A percentile compares a stretch with the other conserved stretches of the same genome.
phyloP scores from a whole-genome alignment of 73 alveolate genomes.

The Paramecium biaurelia region DNA sequence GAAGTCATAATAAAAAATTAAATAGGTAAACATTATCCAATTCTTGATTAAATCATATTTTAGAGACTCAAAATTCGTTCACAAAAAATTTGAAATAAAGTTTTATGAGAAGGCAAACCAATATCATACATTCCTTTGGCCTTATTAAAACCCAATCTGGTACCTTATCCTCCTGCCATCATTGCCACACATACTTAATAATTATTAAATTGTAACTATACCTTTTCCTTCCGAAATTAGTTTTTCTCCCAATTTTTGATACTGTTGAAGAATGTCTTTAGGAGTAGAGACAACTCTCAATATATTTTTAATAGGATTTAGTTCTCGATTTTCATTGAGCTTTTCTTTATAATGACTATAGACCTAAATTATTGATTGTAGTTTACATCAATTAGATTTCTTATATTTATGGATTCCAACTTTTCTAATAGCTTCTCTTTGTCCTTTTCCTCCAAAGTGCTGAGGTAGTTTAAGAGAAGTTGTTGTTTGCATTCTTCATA shows the following conservation, averaged over 20 bases:
- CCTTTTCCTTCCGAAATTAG: conserved; percentile 39
- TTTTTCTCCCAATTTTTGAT: neutral
- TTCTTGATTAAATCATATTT: neutral
- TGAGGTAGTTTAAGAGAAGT: neutral
- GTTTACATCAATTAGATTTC: neutral
- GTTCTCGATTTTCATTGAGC: neutral
- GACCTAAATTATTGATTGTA: neutral
- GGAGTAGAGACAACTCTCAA: neutral
- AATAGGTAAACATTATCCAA: conserved; percentile 38
- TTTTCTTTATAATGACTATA: neutral
- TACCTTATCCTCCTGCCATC: conserved; percentile 96
- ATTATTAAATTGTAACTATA: neutral
- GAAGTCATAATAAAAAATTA: conserved; percentile 76
- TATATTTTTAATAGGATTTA: neutral
- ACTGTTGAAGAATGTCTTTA: neutral
- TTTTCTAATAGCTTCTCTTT: neutral
- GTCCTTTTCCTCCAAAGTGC: conserved; percentile 1
- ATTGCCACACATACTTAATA: conserved; percentile 4
- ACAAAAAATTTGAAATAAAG: conserved; percentile 76
- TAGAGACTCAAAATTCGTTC: conserved; percentile 49
- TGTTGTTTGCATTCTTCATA: neutral
- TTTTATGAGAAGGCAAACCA: conserved; percentile 83
- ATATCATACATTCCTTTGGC: conserved; percentile 94
- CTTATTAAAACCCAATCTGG: conserved; percentile 87
- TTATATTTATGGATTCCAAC: neutral